Evolutionary conservation across 495 filamentous ascomycete species (phyloP).

Genomic region (Penicillium roqueforti): DNA sequence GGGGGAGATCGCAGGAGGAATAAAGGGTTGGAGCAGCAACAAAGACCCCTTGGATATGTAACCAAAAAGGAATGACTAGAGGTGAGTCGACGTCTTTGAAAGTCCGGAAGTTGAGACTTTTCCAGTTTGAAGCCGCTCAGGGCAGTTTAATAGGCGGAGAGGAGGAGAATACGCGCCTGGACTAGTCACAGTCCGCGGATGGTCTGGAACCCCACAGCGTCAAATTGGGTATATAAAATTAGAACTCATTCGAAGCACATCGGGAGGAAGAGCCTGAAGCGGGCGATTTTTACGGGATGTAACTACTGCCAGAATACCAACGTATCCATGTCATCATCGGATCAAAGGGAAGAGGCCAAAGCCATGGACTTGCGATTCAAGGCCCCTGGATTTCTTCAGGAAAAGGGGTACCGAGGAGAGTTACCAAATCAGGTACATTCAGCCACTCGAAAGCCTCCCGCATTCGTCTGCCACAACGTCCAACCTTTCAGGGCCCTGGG

Average conservation of each 20-base stretch:
- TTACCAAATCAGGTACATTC: background rate
- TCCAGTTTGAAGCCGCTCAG: conserved; percentile 19
- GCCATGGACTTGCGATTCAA: no score
- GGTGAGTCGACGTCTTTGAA: conserved; percentile 26
- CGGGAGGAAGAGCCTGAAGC: conserved; percentile 6
- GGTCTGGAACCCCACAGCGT: conserved; percentile 16
- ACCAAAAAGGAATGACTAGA: conserved; percentile 39
- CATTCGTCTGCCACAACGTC: background rate
- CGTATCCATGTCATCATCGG: background rate
- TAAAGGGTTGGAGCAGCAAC: conserved; percentile 11
- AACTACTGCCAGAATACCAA: background rate
- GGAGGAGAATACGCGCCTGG: conserved; percentile 7
- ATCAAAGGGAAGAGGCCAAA: no score
- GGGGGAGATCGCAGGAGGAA: background rate
- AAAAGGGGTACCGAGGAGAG: background rate
- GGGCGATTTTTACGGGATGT: no score
- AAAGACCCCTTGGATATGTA: conserved; percentile 10
- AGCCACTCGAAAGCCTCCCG: background rate
- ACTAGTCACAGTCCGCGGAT: conserved; percentile 1
- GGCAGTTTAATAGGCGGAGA: conserved; percentile 21
- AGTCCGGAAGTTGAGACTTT: conserved; percentile 16
- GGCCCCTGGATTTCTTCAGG: background rate
- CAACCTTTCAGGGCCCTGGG: no score
- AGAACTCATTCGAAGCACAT: conserved; percentile 3
- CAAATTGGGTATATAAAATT: conserved; percentile 15